Conservation (phyloP, 1,284 basidiomycete genomes). For the Papiliotrema terrestris region DNA sequence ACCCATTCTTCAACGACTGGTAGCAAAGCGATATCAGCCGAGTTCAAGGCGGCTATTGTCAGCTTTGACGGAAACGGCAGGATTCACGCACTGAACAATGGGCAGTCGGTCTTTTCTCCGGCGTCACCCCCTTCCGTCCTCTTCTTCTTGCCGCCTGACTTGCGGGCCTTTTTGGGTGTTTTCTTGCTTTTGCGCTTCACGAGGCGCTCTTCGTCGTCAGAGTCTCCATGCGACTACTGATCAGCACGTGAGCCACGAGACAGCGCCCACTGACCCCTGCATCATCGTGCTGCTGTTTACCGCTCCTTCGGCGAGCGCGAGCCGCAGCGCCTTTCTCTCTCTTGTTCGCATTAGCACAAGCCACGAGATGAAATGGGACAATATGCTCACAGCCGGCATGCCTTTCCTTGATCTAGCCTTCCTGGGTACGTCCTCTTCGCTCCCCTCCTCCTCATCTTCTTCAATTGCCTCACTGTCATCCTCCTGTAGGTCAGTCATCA, state of each 20-base stretch:
- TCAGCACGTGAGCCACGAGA: background rate
- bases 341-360: too few relatives aligned
- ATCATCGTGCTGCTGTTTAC: too few relatives aligned
- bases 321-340: too few relatives aligned
- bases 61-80: background rate
- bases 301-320: too few relatives aligned
- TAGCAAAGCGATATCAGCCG: slow-evolving; percentile 43
- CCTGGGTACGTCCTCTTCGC: background rate
- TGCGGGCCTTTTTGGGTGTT: slow-evolving; percentile 1
- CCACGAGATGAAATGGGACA: too few relatives aligned
- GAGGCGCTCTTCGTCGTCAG: slow-evolving; percentile 9
- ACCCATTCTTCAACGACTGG: slow-evolving; percentile 49
- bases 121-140: background rate
- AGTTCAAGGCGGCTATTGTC: slow-evolving; percentile 41
- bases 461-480: too few relatives aligned
- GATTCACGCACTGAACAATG: slow-evolving; percentile 33
- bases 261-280: too few relatives aligned
- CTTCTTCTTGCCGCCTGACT: slow-evolving; percentile 1
- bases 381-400: background rate
- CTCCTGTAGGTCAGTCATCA: background rate
- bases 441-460: too few relatives aligned
- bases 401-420: background rate
- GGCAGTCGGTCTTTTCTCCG: slow-evolving; percentile 23
- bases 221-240: slow-evolving; percentile 11
- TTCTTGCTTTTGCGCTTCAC: too few relatives aligned